Conservation (phyloP, 768 basidiomycete genomes). For the Boletus sensibilis region DNA sequence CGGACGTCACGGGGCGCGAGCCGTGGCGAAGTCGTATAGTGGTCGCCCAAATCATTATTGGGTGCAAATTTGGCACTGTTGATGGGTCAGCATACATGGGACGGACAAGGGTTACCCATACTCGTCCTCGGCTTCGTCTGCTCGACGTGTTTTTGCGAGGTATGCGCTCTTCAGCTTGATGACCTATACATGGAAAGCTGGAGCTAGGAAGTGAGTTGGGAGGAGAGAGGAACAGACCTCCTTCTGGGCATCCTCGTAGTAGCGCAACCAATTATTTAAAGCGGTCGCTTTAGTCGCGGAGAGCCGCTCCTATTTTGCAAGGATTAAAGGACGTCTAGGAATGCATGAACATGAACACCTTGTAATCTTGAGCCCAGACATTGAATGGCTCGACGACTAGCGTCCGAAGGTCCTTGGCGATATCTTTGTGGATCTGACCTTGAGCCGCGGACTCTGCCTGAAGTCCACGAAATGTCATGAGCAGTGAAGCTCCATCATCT, state of each 20-base stretch:
- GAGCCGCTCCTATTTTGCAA: slow-evolving; percentile 53
- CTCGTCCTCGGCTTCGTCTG: slow-evolving; percentile 95
- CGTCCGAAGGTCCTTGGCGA: slow-evolving; percentile 72
- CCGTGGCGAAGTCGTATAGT: slow-evolving; percentile 80
- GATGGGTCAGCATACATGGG: slow-evolving; percentile 9
- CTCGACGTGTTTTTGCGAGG: slow-evolving; percentile 71
- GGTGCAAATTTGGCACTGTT: slow-evolving; percentile 86
- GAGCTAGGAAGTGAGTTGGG: not conserved
- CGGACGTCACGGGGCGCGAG: slow-evolving; percentile 56
- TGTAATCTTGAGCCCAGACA: slow-evolving; percentile 74
- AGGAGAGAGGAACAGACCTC: slow-evolving; percentile 45
- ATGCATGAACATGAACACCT: slow-evolving; percentile 39
- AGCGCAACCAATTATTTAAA: slow-evolving; percentile 63
- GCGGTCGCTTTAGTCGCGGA: slow-evolving; percentile 54
- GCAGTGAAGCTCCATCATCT: slow-evolving; percentile 84
- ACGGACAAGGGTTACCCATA: slow-evolving; percentile 40
- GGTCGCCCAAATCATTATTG: slow-evolving; percentile 58
- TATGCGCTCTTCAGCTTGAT: slow-evolving; percentile 75
- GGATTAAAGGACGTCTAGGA: slow-evolving; percentile 13
- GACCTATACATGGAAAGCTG: slow-evolving; percentile 35
- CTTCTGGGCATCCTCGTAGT: slow-evolving; percentile 66
- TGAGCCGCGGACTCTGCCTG: slow-evolving; percentile 70
- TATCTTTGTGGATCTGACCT: slow-evolving; percentile 68
- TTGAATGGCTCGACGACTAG: slow-evolving; percentile 80
- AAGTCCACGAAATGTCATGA: slow-evolving; percentile 76